These are phyloP conservation scores for Neurospora tetrasperma DNA, from an alignment of 495 filamentous ascomycete genomes.

Conservation along the genomic window DNA sequence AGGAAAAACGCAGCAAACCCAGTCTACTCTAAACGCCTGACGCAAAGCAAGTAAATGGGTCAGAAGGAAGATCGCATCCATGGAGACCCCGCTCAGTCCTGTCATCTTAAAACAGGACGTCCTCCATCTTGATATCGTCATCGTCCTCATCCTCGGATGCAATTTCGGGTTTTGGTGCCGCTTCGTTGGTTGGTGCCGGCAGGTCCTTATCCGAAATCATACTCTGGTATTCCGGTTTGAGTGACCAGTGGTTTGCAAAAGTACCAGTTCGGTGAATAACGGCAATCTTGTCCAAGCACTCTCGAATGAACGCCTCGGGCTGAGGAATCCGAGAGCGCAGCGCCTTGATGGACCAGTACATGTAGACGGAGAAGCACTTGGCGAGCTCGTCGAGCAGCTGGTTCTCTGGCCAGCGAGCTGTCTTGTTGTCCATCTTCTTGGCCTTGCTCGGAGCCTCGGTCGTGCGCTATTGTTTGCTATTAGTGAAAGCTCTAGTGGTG, in stretches of 20 bases:
- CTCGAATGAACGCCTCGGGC: constrained; percentile 84
- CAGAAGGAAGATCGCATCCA: background rate
- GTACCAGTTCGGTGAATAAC: constrained; percentile 66
- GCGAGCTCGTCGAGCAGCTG: constrained; percentile 78
- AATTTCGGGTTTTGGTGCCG: constrained; percentile 27
- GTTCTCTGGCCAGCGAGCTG: constrained; percentile 75
- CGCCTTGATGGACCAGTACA: constrained; percentile 81
- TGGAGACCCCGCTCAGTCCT: background rate
- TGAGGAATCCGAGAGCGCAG: constrained; percentile 64
- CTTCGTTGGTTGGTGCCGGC: constrained; percentile 41
- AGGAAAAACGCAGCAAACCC: background rate
- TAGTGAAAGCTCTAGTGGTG: background rate
- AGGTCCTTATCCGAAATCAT: constrained; percentile 39
- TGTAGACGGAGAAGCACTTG: constrained; percentile 67
- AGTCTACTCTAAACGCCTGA: constrained; percentile 9
- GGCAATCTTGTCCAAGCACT: constrained; percentile 73
- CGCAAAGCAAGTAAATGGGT: constrained; percentile 1
- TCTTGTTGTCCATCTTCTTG: constrained; percentile 63
- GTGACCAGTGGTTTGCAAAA: constrained; percentile 73
- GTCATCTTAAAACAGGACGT: constrained; percentile 36
- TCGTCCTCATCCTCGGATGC: constrained; percentile 52
- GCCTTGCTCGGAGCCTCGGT: constrained; percentile 37
- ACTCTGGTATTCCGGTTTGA: constrained; percentile 61
- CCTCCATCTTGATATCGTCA: constrained; percentile 67
- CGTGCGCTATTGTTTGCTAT: constrained; percentile 5